Evolutionary conservation across 768 basidiomycete genomes (phyloP).

Genomic region (Auriculariales sp.): DNA sequence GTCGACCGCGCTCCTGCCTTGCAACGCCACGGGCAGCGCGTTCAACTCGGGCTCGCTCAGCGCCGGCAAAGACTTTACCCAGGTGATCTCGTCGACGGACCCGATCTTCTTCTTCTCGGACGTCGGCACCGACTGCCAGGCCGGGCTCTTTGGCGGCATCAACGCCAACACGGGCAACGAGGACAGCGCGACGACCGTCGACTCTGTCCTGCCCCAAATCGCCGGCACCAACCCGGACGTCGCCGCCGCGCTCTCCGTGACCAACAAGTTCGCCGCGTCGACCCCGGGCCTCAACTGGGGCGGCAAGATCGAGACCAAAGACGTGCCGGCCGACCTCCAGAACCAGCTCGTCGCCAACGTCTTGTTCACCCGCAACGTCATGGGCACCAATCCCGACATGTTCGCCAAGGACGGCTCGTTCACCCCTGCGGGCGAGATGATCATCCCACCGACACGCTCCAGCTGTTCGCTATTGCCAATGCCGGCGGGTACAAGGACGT

Average conservation of each 20-base stretch:
- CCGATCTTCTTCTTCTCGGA: slow-evolving; percentile 14
- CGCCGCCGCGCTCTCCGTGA: background rate
- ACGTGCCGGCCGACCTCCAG: background rate
- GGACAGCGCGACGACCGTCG: slow-evolving; percentile 25
- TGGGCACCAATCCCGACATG: slow-evolving; percentile 4
- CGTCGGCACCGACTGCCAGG: slow-evolving; percentile 15
- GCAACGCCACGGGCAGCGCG: slow-evolving; percentile 12
- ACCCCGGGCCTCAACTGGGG: slow-evolving; percentile 1
- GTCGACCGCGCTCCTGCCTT: slow-evolving; percentile 12
- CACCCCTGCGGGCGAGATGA: background rate
- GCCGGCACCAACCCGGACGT: background rate
- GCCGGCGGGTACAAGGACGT: too few relatives aligned
- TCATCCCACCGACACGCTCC: too few relatives aligned
- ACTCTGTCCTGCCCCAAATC: slow-evolving; percentile 30
- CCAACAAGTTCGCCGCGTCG: background rate
- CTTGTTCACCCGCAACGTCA: slow-evolving; percentile 2
- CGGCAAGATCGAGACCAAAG: background rate
- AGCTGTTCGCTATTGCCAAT: too few relatives aligned
- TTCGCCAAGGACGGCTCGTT: background rate
- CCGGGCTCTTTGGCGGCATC: slow-evolving; percentile 16
- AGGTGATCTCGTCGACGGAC: slow-evolving; percentile 8
- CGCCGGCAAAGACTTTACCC: slow-evolving; percentile 7
- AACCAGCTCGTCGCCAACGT: slow-evolving; percentile 2
- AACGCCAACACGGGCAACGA: slow-evolving; percentile 10
- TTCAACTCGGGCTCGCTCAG: slow-evolving; percentile 15